Percentiles rank a stretch among this genome's conserved stretches.
Conservation (phyloP, 768 basidiomycete genomes). For the Leccinum uliginosum region DNA sequence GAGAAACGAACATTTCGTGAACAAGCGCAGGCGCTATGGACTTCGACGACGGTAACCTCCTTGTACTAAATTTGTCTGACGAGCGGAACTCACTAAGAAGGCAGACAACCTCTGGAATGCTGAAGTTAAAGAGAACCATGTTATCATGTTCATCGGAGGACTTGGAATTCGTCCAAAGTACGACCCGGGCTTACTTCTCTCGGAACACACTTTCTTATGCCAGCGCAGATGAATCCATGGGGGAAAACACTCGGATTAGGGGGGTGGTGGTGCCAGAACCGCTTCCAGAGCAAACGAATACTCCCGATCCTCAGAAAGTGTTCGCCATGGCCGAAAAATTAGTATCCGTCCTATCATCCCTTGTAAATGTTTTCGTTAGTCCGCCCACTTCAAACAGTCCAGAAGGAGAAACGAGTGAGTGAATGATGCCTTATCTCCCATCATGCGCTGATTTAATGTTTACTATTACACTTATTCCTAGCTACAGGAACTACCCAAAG, state of each 20-base stretch:
- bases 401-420: conserved; percentile 1
- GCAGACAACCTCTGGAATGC: conserved; percentile 4
- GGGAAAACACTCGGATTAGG: neutral
- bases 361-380: neutral
- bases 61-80: too few species aligned
- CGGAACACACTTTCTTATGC: too few species aligned
- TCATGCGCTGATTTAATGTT: neutral
- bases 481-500: neutral
- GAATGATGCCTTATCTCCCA: too few species aligned
- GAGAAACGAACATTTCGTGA: neutral
- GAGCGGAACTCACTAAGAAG: neutral
- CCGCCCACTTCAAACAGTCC: neutral
- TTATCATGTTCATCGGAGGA: neutral
- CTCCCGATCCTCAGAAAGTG: neutral
- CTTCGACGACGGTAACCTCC: neutral
- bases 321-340: neutral
- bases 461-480: neutral
- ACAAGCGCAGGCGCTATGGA: neutral
- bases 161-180: conserved; percentile 1
- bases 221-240: neutral
- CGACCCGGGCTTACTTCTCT: too few species aligned
- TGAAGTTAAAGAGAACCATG: conserved; percentile 1
- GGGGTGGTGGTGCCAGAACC: neutral
- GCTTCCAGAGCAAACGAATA: neutral
- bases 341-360: neutral